Percentiles rank a stretch among this genome's conserved stretches.
phyloP scores from a whole-genome alignment of 345 rosid species.

The Dimocarpus longan region DNA sequence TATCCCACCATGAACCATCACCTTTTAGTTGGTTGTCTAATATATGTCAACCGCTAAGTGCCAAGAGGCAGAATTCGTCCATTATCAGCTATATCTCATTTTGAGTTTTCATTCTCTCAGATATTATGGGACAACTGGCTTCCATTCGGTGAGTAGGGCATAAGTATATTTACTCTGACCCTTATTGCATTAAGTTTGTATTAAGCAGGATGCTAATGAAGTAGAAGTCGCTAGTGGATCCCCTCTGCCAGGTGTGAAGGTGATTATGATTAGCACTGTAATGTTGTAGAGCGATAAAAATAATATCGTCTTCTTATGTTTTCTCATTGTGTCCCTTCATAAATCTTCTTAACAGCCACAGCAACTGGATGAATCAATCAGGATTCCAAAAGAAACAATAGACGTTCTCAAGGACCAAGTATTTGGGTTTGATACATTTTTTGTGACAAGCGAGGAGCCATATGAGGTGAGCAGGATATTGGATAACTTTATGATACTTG shows the following conservation, averaged over 20 bases:
- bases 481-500: background rate
- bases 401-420: constrained; percentile 89
- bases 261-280: constrained; percentile 41
- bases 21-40: background rate
- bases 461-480: constrained; percentile 67
- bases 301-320: constrained; percentile 16
- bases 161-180: constrained; percentile 7
- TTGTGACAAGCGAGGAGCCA: constrained; percentile 95
- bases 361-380: constrained; percentile 70
- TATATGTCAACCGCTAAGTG: background rate
- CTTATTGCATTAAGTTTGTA: constrained; percentile 22
- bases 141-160: constrained; percentile 9
- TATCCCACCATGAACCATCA: background rate
- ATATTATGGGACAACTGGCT: background rate
- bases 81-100: constrained; percentile 24
- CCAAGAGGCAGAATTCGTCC: background rate
- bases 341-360: constrained; percentile 57
- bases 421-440: constrained; percentile 93
- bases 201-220: constrained; percentile 57
- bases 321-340: constrained; percentile 22
- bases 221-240: constrained; percentile 79
- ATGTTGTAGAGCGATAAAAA: constrained; percentile 21
- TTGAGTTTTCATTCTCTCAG: constrained; percentile 10
- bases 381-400: constrained; percentile 82
- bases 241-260: constrained; percentile 98